Conservation (phyloP, 1,284 basidiomycete species). For the Rhodotorula sp. region DNA sequence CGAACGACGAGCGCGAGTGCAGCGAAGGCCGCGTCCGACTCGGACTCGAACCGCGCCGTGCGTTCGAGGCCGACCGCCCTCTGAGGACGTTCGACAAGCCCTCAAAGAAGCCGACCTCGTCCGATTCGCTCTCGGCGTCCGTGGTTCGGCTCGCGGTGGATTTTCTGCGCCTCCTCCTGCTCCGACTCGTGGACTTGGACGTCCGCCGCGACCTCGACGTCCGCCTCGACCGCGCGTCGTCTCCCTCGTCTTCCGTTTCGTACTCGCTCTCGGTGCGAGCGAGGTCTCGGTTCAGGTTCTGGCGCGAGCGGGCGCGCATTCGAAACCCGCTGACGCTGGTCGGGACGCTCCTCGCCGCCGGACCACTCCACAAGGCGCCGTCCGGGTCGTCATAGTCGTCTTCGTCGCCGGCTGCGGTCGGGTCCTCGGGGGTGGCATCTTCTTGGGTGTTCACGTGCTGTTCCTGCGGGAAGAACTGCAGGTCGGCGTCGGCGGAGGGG, state of each 20-base stretch:
- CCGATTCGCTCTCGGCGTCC: slow-evolving; percentile 23
- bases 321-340: slow-evolving; percentile 42
- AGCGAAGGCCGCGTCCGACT: slow-evolving; percentile 14
- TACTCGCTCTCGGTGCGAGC: slow-evolving; percentile 21
- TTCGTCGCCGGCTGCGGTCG: slow-evolving; percentile 14
- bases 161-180: slow-evolving; percentile 4
- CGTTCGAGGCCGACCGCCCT: slow-evolving; percentile 7
- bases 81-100: slow-evolving; percentile 35
- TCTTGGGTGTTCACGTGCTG: not conserved
- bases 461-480: slow-evolving; percentile 38
- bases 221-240: slow-evolving; percentile 24
- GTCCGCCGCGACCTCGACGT: slow-evolving; percentile 18
- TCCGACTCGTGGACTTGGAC: not conserved
- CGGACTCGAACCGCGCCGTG: slow-evolving; percentile 8
- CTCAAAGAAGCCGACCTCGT: slow-evolving; percentile 35
- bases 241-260: slow-evolving; percentile 9
- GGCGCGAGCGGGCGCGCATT: slow-evolving; percentile 34
- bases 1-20: no score
- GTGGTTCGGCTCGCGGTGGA: slow-evolving; percentile 13
- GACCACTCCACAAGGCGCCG: slow-evolving; percentile 43
- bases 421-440: slow-evolving; percentile 5
- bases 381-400: slow-evolving; percentile 46
- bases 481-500: slow-evolving; percentile 10
- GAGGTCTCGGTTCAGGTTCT: slow-evolving; percentile 19
- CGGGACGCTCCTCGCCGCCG: slow-evolving; percentile 42